Evolutionary conservation across 352 stramenopile genomes (phyloP).

Genomic region (Pythium apleroticum): DNA sequence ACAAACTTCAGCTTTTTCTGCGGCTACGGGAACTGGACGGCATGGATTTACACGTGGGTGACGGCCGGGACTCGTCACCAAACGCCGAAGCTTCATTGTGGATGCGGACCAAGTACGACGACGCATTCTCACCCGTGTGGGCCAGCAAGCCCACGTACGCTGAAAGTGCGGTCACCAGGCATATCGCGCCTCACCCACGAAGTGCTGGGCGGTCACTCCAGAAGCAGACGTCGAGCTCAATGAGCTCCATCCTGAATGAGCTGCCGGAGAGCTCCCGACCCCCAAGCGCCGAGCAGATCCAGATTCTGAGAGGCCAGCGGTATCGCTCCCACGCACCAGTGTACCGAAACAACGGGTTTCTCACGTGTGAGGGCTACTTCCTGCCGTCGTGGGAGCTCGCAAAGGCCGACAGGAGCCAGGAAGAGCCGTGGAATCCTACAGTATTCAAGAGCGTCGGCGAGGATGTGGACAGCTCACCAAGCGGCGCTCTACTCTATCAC

Average conservation of each 20-base stretch:
- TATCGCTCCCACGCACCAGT: slow-evolving; percentile 35
- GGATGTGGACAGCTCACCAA: slow-evolving; percentile 5
- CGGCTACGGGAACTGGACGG: slow-evolving; percentile 54
- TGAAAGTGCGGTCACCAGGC: slow-evolving; percentile 45
- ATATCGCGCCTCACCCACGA: slow-evolving; percentile 30
- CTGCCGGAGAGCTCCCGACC: background rate
- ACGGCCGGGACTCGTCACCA: too few species aligned
- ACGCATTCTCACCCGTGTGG: slow-evolving; percentile 65
- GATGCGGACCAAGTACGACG: slow-evolving; percentile 50
- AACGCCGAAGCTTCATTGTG: slow-evolving; percentile 27
- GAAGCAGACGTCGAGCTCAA: slow-evolving; percentile 43
- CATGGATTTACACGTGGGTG: slow-evolving; percentile 29
- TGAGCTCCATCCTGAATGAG: slow-evolving; percentile 41
- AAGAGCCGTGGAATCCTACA: slow-evolving; percentile 45
- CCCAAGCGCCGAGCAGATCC: slow-evolving; percentile 3
- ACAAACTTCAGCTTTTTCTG: slow-evolving; percentile 48
- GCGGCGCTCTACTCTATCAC: slow-evolving; percentile 42
- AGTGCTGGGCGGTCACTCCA: slow-evolving; percentile 43
- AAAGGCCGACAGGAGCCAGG: slow-evolving; percentile 23
- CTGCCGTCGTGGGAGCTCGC: slow-evolving; percentile 35
- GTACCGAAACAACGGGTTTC: slow-evolving; percentile 53
- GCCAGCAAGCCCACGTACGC: slow-evolving; percentile 60
- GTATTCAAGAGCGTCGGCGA: slow-evolving; percentile 28
- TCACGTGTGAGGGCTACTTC: slow-evolving; percentile 53
- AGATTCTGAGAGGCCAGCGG: slow-evolving; percentile 10